A percentile compares a stretch with the other conserved stretches of the same genome.
Evolutionary conservation across 257 asterid species (phyloP).

Genomic region (Fraxinus pennsylvanica): DNA sequence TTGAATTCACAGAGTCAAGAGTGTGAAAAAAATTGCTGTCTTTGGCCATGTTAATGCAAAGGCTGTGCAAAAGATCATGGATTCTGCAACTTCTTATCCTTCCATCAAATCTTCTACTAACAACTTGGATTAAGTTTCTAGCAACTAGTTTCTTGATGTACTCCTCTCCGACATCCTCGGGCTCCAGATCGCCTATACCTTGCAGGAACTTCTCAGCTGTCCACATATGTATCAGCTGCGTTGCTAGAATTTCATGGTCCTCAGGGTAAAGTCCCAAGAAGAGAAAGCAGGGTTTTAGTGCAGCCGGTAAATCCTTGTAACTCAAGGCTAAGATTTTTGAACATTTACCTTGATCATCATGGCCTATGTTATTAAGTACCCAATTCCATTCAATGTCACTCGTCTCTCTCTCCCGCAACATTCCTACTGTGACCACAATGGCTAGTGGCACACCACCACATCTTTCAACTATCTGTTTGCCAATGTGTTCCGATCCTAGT

Average conservation of each 20-base stretch:
- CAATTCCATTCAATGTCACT: constrained; percentile 17
- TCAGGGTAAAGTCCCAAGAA: constrained; percentile 14
- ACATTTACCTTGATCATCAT: constrained; percentile 13
- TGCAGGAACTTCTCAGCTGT: constrained; percentile 24
- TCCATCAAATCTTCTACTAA: constrained; percentile 18
- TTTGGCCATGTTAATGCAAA: constrained; percentile 9
- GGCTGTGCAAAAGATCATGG: constrained; percentile 23
- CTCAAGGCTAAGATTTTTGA: constrained; percentile 18
- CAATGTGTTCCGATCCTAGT: constrained; percentile 3
- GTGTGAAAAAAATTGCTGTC: constrained; percentile 17
- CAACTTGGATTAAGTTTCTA: constrained; percentile 26
- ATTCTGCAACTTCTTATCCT: constrained; percentile 9
- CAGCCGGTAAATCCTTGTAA: constrained; percentile 21
- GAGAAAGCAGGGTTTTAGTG: constrained; percentile 25
- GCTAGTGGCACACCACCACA: constrained; percentile 31
- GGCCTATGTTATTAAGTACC: constrained; percentile 18
- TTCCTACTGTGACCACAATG: constrained; percentile 21
- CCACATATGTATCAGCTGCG: constrained; percentile 25
- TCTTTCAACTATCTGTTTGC: constrained; percentile 15
- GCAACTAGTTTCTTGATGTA: constrained; percentile 17
- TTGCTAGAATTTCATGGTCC: constrained; percentile 18
- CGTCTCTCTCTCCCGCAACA: constrained; percentile 23
- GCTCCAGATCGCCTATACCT: background rate
- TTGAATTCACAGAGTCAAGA: background rate
- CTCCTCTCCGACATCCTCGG: constrained; percentile 22